Percentiles rank a stretch among this genome's conserved stretches.
These are phyloP conservation scores for Dipodascopsis uninucleata DNA, from an alignment of 805 yeast species.

Conservation along the genomic window DNA sequence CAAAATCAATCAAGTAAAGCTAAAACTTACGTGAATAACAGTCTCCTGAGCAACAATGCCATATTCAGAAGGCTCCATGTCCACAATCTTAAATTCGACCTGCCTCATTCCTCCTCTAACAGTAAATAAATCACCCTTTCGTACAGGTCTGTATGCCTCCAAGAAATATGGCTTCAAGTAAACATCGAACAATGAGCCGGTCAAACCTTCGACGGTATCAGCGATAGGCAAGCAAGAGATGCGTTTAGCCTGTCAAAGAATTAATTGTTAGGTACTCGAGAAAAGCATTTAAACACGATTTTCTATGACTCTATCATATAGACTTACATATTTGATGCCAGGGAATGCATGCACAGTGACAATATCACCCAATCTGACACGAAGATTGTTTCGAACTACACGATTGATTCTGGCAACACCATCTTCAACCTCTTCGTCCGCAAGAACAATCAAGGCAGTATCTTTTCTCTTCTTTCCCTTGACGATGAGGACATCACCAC, in stretches of 20 bases:
- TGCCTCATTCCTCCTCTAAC: constrained; percentile 99
- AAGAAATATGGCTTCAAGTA: constrained; percentile 97
- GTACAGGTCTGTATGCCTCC: constrained; percentile 97
- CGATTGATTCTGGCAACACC: constrained; percentile 93
- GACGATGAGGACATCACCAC: constrained; percentile 96
- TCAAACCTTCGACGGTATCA: constrained; percentile 95
- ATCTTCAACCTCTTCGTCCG: constrained; percentile 94
- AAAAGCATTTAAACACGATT: neutral
- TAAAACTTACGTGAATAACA: constrained; percentile 59
- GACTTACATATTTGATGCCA: constrained; percentile 73
- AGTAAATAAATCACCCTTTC: constrained; percentile 93
- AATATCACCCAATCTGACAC: constrained; percentile 91
- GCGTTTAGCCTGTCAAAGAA: constrained; percentile 70
- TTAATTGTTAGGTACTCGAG: neutral
- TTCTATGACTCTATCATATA: neutral
- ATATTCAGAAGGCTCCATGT: constrained; percentile 94
- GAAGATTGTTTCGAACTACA: constrained; percentile 90
- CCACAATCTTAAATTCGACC: constrained; percentile 97
- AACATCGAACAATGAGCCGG: constrained; percentile 94
- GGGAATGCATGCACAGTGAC: constrained; percentile 93
- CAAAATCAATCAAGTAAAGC: neutral
- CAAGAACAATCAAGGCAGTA: constrained; percentile 90
- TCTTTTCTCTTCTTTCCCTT: constrained; percentile 98
- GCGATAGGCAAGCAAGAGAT: constrained; percentile 95
- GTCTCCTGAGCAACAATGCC: constrained; percentile 99